phyloP scores from a whole-genome alignment of 148 eudicot genomes.

The Silene uniflora region DNA sequence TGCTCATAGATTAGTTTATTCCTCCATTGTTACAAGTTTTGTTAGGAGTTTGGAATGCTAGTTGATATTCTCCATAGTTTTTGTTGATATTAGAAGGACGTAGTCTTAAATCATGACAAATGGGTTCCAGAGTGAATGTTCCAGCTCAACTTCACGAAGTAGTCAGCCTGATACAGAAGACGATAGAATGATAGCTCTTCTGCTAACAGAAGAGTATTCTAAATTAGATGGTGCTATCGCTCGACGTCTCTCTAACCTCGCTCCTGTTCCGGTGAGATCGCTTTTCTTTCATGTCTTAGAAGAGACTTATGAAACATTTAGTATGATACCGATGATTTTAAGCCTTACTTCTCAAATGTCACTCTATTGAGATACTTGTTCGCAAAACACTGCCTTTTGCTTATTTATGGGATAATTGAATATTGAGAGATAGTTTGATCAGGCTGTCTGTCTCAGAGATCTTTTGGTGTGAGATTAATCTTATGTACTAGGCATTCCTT shows the following conservation, averaged over 20 bases:
- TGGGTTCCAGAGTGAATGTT: conserved; percentile 20
- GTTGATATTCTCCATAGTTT: neutral
- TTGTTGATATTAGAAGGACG: neutral
- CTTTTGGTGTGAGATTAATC: neutral
- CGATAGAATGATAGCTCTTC: conserved; percentile 82
- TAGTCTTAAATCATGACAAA: conserved; percentile 39
- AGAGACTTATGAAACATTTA: neutral
- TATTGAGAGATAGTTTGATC: neutral
- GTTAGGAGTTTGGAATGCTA: no score
- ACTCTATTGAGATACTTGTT: neutral
- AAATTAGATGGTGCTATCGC: conserved; percentile 65
- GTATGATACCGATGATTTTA: neutral
- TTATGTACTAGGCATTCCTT: neutral
- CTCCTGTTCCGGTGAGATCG: conserved; percentile 70
- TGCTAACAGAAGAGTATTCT: conserved; percentile 78
- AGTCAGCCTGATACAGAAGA: conserved; percentile 63
- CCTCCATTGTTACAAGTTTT: no score
- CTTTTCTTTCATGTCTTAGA: neutral
- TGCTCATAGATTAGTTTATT: neutral
- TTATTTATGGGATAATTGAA: conserved; percentile 5
- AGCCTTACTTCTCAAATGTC: neutral
- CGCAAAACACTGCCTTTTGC: neutral
- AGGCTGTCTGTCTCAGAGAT: neutral
- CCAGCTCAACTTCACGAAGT: conserved; percentile 69
- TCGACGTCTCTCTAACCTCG: conserved; percentile 65